A percentile compares a stretch with the other conserved stretches of the same genome.
These are phyloP conservation scores for Neurospora sp. DNA, from an alignment of 495 filamentous ascomycete genomes.

Conservation along the genomic window DNA sequence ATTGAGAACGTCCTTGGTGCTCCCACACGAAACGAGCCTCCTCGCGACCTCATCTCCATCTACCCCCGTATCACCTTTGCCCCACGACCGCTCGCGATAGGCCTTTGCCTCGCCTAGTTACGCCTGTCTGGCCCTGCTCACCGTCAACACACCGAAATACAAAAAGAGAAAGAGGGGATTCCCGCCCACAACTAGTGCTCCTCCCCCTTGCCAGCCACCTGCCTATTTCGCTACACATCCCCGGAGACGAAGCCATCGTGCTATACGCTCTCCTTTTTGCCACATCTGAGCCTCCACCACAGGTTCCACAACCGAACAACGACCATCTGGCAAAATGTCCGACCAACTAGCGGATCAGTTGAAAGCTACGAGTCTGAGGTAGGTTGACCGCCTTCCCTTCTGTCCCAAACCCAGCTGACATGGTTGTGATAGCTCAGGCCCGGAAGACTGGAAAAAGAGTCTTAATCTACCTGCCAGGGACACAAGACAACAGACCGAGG, in stretches of 20 bases:
- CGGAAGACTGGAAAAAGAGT: conserved; percentile 67
- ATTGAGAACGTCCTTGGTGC: background rate
- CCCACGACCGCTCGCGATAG: background rate
- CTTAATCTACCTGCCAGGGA: conserved; percentile 76
- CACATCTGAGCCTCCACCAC: background rate
- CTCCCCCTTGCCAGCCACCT: background rate
- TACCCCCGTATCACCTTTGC: background rate
- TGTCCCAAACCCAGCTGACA: conserved; percentile 14
- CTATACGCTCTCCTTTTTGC: background rate
- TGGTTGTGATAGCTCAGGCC: conserved; percentile 40
- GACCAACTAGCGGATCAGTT: conserved; percentile 57
- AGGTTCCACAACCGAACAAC: background rate
- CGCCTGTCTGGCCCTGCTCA: background rate
- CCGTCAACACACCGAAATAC: background rate
- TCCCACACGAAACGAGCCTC: background rate
- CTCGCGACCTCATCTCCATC: background rate
- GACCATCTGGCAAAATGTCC: conserved; percentile 25
- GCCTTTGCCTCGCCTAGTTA: background rate
- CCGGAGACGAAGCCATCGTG: background rate
- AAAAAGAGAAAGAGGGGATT: background rate
- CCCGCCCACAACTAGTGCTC: background rate
- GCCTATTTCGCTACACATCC: background rate
- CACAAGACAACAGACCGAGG: conserved; percentile 88
- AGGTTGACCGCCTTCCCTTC: conserved; percentile 16
- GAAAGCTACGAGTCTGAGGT: conserved; percentile 62